Conservation (phyloP, 768 basidiomycete genomes). For the Termitomyces sp. region DNA sequence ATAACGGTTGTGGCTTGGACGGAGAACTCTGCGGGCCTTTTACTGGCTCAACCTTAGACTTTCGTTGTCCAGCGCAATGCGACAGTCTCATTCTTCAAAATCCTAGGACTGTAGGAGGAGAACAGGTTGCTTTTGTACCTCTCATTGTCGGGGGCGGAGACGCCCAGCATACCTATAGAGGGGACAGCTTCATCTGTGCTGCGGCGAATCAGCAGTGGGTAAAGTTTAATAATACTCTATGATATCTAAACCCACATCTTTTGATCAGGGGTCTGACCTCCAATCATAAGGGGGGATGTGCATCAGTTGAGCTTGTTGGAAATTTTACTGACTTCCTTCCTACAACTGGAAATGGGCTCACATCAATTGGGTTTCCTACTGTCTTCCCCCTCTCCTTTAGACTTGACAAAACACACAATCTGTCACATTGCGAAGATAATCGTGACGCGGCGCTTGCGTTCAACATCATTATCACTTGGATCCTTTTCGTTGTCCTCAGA, state of each 20-base stretch:
- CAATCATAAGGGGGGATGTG: constrained; percentile 72
- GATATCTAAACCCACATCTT: constrained; percentile 7
- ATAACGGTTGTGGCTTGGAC: constrained; percentile 70
- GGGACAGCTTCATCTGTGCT: constrained; percentile 81
- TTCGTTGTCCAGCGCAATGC: constrained; percentile 79
- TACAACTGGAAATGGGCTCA: constrained; percentile 51
- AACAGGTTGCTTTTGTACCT: constrained; percentile 61
- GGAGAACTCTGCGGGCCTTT: constrained; percentile 64
- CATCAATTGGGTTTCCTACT: constrained; percentile 69
- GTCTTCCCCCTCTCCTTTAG: constrained; percentile 69
- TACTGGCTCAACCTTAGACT: constrained; percentile 53
- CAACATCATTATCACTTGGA: constrained; percentile 61
- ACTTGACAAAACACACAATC: constrained; percentile 40
- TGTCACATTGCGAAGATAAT: constrained; percentile 66
- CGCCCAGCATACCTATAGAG: constrained; percentile 63
- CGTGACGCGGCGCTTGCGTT: constrained; percentile 66
- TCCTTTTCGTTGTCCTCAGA: constrained; percentile 68
- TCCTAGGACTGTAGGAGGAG: constrained; percentile 64
- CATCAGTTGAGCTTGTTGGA: constrained; percentile 58
- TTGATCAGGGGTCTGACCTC: constrained; percentile 54
- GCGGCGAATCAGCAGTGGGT: constrained; percentile 78
- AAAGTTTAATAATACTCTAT: constrained; percentile 1
- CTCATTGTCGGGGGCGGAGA: constrained; percentile 87
- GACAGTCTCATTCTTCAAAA: constrained; percentile 60
- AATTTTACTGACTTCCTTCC: constrained; percentile 70